Conservation (phyloP, 2,329 filamentous ascomycete species). For the Aspergillus persii region DNA sequence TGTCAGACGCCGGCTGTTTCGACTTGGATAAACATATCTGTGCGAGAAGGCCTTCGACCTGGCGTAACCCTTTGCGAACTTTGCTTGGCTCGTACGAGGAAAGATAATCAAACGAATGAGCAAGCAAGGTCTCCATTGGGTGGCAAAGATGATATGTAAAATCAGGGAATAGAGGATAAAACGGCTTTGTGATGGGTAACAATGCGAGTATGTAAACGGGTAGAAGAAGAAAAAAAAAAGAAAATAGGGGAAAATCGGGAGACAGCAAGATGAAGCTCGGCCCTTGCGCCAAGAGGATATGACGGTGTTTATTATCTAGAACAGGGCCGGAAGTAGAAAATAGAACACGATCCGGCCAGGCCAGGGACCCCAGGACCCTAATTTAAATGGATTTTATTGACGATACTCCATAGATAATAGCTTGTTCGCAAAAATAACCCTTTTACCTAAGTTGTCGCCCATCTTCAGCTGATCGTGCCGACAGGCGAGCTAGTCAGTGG, state of each 20-base stretch:
- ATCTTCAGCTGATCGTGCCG: conserved; percentile 15
- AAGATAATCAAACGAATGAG: conserved; percentile 92
- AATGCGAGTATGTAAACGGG: neutral
- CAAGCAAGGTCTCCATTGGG: conserved; percentile 84
- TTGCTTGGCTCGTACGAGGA: conserved; percentile 87
- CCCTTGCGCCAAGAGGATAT: conserved; percentile 5
- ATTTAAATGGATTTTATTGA: conserved; percentile 7
- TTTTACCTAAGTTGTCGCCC: neutral
- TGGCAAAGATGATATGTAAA: conserved; percentile 2
- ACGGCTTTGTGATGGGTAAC: neutral
- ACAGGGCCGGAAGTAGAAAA: conserved; percentile 5
- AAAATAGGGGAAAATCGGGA: neutral
- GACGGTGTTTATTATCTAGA: conserved; percentile 8
- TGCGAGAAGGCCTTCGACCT: conserved; percentile 89
- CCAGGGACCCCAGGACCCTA: conserved; percentile 1
- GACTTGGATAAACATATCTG: conserved; percentile 79
- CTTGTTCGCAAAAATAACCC: conserved; percentile 3
- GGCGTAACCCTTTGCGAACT: conserved; percentile 87
- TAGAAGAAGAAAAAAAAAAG: neutral
- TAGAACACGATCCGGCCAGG: conserved; percentile 4
- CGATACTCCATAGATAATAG: conserved; percentile 3
- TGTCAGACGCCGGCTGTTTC: conserved; percentile 38
- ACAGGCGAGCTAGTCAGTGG: conserved; percentile 6
- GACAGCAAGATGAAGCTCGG: neutral
- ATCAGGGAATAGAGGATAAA: neutral